Conservation (phyloP, 1,139 yeast genomes). For the Debaryomycetaceae sp. region DNA sequence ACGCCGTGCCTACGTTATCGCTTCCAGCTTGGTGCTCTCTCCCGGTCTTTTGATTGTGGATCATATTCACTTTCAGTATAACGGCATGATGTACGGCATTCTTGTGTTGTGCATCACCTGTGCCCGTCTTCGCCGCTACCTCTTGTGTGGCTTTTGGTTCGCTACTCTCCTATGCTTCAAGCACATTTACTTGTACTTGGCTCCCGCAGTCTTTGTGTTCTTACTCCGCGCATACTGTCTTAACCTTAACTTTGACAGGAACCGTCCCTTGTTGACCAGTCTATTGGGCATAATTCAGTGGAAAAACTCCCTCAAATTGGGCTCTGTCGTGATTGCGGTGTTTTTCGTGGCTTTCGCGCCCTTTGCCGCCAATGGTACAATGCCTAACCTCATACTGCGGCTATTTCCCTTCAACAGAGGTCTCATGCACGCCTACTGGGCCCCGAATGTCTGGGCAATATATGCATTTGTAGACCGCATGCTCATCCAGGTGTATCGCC, state of each 20-base stretch:
- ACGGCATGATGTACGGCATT: constrained; percentile 86
- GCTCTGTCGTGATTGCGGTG: constrained; percentile 50
- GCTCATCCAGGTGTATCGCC: constrained; percentile 41
- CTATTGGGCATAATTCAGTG: constrained; percentile 38
- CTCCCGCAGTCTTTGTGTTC: constrained; percentile 86
- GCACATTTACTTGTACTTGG: constrained; percentile 84
- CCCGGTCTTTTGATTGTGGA: constrained; percentile 87
- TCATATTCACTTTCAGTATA: constrained; percentile 91
- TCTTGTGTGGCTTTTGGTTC: constrained; percentile 65
- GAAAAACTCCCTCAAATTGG: constrained; percentile 51
- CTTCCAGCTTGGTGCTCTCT: constrained; percentile 71
- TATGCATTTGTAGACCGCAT: constrained; percentile 79
- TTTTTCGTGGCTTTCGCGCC: constrained; percentile 74
- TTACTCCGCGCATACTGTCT: constrained; percentile 64
- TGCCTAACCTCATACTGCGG: constrained; percentile 56
- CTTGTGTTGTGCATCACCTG: constrained; percentile 62
- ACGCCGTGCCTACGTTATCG: constrained; percentile 59
- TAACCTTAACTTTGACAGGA: constrained; percentile 25
- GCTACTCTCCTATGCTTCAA: constrained; percentile 78
- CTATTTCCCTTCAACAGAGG: constrained; percentile 94
- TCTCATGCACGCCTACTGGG: constrained; percentile 97
- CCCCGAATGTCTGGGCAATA: constrained; percentile 94
- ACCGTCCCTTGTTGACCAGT: constrained; percentile 13
- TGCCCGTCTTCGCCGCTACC: constrained; percentile 48
- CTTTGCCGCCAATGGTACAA: constrained; percentile 49